phyloP scores from a whole-genome alignment of 176 grass and related monocot genomes.

The Eragrostis nindensis region DNA sequence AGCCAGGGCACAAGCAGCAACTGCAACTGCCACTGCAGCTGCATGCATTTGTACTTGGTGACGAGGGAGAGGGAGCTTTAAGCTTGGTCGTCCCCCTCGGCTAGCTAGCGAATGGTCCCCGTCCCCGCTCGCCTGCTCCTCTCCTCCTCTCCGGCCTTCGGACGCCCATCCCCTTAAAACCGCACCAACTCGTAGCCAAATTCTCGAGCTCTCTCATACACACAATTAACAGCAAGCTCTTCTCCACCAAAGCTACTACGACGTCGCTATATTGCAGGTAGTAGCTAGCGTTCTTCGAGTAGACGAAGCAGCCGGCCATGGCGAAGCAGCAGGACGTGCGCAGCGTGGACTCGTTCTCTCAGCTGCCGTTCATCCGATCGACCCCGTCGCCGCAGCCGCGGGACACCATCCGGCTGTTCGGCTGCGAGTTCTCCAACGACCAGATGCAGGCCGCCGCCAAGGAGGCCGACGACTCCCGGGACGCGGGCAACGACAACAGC shows the following conservation, averaged over 20 bases:
- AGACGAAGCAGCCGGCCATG: conserved; percentile 35
- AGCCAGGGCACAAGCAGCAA: conserved; percentile 44
- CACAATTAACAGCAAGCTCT: background rate
- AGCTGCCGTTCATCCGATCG: conserved; percentile 78
- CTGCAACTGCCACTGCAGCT: conserved; percentile 56
- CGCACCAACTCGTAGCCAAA: conserved; percentile 55
- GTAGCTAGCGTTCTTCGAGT: conserved; percentile 4
- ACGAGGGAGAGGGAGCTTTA: conserved; percentile 40
- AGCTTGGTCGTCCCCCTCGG: conserved; percentile 39
- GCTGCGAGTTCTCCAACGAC: conserved; percentile 75
- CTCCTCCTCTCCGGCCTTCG: conserved; percentile 19
- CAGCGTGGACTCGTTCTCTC: conserved; percentile 84
- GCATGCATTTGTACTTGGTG: conserved; percentile 59
- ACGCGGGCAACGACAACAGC: conserved; percentile 39
- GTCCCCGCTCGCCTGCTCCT: background rate
- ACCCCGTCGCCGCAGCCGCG: conserved; percentile 3
- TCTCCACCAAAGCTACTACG: conserved; percentile 9
- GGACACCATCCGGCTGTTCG: conserved; percentile 85
- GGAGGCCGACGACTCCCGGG: conserved; percentile 13
- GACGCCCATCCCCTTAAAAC: conserved; percentile 58
- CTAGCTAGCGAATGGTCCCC: conserved; percentile 49
- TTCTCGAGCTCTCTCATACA: conserved; percentile 29
- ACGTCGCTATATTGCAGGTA: background rate
- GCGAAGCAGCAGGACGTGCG: conserved; percentile 55
- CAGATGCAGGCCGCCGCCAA: conserved; percentile 15